phyloP scores from a whole-genome alignment of 2,329 filamentous ascomycete genomes.

The Penicillium brasilianum region DNA sequence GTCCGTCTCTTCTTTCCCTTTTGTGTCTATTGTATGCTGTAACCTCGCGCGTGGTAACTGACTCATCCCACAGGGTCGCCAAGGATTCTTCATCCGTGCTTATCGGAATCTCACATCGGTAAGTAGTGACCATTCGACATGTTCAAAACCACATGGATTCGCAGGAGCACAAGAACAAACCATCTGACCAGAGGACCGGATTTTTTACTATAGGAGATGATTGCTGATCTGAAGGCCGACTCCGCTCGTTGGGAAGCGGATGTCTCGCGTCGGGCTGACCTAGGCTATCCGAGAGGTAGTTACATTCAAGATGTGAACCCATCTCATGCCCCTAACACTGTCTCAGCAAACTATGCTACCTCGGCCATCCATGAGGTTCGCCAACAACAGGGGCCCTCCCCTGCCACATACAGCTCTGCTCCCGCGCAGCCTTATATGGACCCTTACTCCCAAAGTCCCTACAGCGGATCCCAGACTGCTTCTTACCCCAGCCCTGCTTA shows the following conservation, averaged over 20 bases:
- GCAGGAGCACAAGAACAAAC: slow-evolving; percentile 9
- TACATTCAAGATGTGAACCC: slow-evolving; percentile 46
- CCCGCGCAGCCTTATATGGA: slow-evolving; percentile 42
- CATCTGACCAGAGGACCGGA: slow-evolving; percentile 30
- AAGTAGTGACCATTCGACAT: slow-evolving; percentile 43
- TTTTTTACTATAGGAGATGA: slow-evolving; percentile 54
- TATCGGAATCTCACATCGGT: slow-evolving; percentile 80
- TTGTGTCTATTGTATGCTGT: slow-evolving; percentile 16
- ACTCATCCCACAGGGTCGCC: slow-evolving; percentile 60
- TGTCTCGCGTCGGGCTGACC: slow-evolving; percentile 45
- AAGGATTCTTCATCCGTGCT: slow-evolving; percentile 77
- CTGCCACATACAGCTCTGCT: slow-evolving; percentile 42
- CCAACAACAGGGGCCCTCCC: slow-evolving; percentile 45
- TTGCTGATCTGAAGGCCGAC: slow-evolving; percentile 59
- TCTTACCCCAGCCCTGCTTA: slow-evolving; percentile 41
- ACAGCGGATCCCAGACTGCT: slow-evolving; percentile 40
- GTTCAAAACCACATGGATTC: not conserved
- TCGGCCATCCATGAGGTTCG: slow-evolving; percentile 47
- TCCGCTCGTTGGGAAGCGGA: slow-evolving; percentile 58
- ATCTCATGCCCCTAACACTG: slow-evolving; percentile 46
- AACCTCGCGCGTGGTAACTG: slow-evolving; percentile 31
- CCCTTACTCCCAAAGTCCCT: slow-evolving; percentile 40
- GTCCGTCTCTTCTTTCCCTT: slow-evolving; percentile 54
- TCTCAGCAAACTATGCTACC: slow-evolving; percentile 43
- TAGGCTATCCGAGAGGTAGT: slow-evolving; percentile 50